Conservation (phyloP, 2,329 filamentous ascomycete genomes). For the Dactylellina parvicollis region DNA sequence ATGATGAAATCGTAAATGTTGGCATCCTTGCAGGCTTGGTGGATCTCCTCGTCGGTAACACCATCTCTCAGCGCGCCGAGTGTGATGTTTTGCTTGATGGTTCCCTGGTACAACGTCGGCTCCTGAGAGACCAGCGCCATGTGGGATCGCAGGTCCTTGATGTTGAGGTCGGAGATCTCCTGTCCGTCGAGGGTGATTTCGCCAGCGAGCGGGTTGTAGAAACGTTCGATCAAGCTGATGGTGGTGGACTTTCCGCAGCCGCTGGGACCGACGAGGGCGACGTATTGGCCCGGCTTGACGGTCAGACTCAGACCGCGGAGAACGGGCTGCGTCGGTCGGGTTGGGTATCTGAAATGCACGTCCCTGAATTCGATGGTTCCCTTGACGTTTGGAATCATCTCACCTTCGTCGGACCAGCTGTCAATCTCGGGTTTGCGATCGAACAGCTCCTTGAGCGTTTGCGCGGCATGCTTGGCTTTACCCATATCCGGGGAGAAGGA, state of each 20-base stretch:
- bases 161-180: constrained; percentile 81
- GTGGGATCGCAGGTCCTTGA: constrained; percentile 84
- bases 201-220: constrained; percentile 88
- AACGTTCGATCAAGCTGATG: constrained; percentile 86
- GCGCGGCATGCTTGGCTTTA: constrained; percentile 86
- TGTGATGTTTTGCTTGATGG: constrained; percentile 87
- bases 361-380: constrained; percentile 88
- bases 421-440: constrained; percentile 85
- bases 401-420: constrained; percentile 78
- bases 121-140: constrained; percentile 93
- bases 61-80: constrained; percentile 75
- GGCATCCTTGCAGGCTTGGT: constrained; percentile 84
- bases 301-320: constrained; percentile 81
- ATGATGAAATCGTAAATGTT: constrained; percentile 91
- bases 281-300: constrained; percentile 80
- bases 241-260: constrained; percentile 96
- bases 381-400: constrained; percentile 70
- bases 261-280: constrained; percentile 90
- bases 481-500: constrained; percentile 92
- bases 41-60: constrained; percentile 76
- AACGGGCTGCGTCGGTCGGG: constrained; percentile 88
- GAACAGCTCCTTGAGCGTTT: constrained; percentile 82
- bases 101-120: constrained; percentile 92
- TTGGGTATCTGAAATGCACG: constrained; percentile 94
- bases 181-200: constrained; percentile 82